phyloP scores from a whole-genome alignment of 1,139 yeast genomes.

The Candida smagusa region DNA sequence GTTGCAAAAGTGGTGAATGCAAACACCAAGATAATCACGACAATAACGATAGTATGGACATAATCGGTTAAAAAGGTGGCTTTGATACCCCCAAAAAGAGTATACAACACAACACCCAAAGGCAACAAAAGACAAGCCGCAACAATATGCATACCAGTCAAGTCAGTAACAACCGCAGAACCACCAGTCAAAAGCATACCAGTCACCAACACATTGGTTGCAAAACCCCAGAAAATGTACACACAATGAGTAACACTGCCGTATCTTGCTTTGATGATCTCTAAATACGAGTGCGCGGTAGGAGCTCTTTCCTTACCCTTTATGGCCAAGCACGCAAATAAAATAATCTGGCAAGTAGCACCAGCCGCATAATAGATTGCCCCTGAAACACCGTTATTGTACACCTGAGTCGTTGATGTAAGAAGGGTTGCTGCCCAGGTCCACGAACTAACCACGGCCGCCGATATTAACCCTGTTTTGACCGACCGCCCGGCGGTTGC shows the following conservation, averaged over 20 bases:
- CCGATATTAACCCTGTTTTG: constrained; percentile 74
- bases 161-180: constrained; percentile 68
- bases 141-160: constrained; percentile 79
- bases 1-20: constrained; percentile 66
- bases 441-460: constrained; percentile 91
- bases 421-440: constrained; percentile 86
- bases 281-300: constrained; percentile 73
- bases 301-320: constrained; percentile 73
- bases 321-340: constrained; percentile 72
- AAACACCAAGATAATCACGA: constrained; percentile 58
- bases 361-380: constrained; percentile 76
- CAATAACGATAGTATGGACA: constrained; percentile 65
- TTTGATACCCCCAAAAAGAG: constrained; percentile 84
- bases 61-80: constrained; percentile 90
- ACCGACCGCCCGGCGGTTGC: constrained; percentile 86
- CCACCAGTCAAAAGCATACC: constrained; percentile 89
- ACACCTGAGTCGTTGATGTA: constrained; percentile 75
- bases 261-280: constrained; percentile 64
- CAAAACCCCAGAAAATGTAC: constrained; percentile 73
- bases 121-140: constrained; percentile 84
- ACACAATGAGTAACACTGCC: constrained; percentile 69
- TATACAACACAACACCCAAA: constrained; percentile 77
- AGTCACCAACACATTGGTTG: constrained; percentile 83
- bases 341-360: constrained; percentile 68
- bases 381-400: constrained; percentile 73